phyloP scores from a whole-genome alignment of 192 early-diverging fungal genomes.

The Lunasporangiospora selenospora region DNA sequence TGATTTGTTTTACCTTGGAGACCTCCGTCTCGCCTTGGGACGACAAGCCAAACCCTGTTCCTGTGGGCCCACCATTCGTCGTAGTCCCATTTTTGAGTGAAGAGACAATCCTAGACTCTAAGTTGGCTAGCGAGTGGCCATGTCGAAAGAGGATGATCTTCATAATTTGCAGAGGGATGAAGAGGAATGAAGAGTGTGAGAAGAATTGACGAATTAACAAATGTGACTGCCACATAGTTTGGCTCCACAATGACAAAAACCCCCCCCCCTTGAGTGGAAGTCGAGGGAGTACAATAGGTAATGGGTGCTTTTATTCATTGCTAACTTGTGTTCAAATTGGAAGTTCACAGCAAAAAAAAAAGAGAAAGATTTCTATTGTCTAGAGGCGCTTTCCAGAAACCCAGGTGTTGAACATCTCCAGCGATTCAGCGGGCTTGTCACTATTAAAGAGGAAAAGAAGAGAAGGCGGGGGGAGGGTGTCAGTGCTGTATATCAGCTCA shows the following conservation, averaged over 20 bases:
- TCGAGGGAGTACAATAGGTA: too few relatives aligned
- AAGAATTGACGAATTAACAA: too few relatives aligned
- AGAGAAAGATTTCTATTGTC: slow-evolving; percentile 21
- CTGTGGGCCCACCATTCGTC: slow-evolving; percentile 51
- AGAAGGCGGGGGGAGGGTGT: background rate
- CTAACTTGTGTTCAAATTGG: too few relatives aligned
- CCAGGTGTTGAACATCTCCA: slow-evolving; percentile 93
- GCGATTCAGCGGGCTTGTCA: slow-evolving; percentile 83
- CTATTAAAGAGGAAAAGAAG: slow-evolving; percentile 28
- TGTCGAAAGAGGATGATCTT: slow-evolving; percentile 57
- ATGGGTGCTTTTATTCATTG: too few relatives aligned
- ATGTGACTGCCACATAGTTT: too few relatives aligned
- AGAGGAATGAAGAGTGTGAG: background rate
- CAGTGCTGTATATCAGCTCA: too few relatives aligned
- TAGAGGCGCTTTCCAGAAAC: slow-evolving; percentile 48
- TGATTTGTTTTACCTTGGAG: slow-evolving; percentile 47
- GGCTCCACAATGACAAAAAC: too few relatives aligned
- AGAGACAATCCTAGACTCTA: slow-evolving; percentile 58
- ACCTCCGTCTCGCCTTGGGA: slow-evolving; percentile 58
- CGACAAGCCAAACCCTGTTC: slow-evolving; percentile 59
- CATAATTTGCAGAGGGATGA: slow-evolving; percentile 1
- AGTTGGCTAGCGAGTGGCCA: slow-evolving; percentile 63
- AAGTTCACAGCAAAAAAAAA: background rate
- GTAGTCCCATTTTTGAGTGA: slow-evolving; percentile 59
- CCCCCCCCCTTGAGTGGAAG: too few relatives aligned